These are phyloP conservation scores for Colletotrichum salicis DNA, from an alignment of 2,329 filamentous ascomycete species.

Conservation along the genomic window DNA sequence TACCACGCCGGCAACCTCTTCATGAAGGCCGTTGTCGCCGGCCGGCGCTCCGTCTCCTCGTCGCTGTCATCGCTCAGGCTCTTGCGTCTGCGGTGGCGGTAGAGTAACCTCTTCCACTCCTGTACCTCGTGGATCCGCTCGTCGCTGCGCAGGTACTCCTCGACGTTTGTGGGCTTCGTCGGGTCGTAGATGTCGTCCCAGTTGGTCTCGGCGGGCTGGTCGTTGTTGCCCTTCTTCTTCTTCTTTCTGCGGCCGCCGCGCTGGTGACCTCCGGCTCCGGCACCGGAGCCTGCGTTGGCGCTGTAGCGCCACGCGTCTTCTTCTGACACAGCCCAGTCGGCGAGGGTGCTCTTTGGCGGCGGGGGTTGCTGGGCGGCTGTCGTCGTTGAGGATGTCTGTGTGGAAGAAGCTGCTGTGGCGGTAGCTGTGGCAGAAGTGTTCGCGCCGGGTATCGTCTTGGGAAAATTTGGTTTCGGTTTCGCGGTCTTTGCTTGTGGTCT, in stretches of 20 bases:
- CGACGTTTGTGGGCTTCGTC: slow-evolving; percentile 81
- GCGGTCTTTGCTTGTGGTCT: slow-evolving; percentile 72
- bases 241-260: slow-evolving; percentile 83
- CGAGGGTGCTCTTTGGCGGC: slow-evolving; percentile 74
- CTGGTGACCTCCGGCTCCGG: slow-evolving; percentile 69
- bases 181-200: slow-evolving; percentile 96
- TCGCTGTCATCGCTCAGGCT: slow-evolving; percentile 55
- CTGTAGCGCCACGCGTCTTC: slow-evolving; percentile 84
- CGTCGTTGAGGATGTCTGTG: slow-evolving; percentile 46
- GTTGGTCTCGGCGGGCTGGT: slow-evolving; percentile 70
- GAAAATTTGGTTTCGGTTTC: slow-evolving; percentile 70
- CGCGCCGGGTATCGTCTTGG: slow-evolving; percentile 52
- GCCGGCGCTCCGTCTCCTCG: slow-evolving; percentile 50
- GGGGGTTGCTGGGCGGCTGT: slow-evolving; percentile 49
- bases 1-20: no score
- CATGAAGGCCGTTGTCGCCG: no score
- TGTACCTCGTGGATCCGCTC: slow-evolving; percentile 82
- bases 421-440: slow-evolving; percentile 44
- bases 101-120: slow-evolving; percentile 87
- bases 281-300: slow-evolving; percentile 45
- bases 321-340: slow-evolving; percentile 81
- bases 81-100: slow-evolving; percentile 71
- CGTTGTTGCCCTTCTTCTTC: slow-evolving; percentile 73
- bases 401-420: slow-evolving; percentile 47
- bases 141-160: slow-evolving; percentile 85